Evolutionary conservation across 306 rosid species (phyloP), one percentile per base, ranked within the genome.

Genomic region (Benincasa hispida): DNA sequence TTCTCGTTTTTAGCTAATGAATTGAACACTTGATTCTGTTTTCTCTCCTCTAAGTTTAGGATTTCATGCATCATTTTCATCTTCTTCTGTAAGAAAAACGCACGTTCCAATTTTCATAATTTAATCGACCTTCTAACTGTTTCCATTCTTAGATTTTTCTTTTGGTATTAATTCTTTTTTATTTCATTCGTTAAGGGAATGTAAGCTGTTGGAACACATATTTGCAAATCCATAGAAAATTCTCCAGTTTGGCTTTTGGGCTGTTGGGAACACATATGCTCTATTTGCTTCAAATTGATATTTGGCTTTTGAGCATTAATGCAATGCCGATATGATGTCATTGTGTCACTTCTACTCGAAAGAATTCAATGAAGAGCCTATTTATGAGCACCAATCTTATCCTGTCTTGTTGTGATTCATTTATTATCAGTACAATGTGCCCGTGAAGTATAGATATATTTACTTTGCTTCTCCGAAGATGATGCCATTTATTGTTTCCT

Each of bases 381-480:
- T 48, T 74, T 13, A 53, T 74, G 61, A 37, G 25, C 68, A 39
- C 68, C 51, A 17, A 34, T 57, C 47, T 55, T 39, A 76, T 76
- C 78, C 63, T 61, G 63, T 35, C 63, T 59, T 57, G 78, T 42
- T 42, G 24, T 32, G 55, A 21, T 76, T 76, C 72, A 76, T 58
- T 76, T 63, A 58, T 60, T 59, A 41, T 76, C 55, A 59, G 35
- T 14, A 42, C 27, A 57, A 57, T 76, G 72, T 59, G 56, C 79
- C 48, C 70, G 79, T 76, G 79, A 76, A 19, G 37, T 51, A 5
- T 10, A 45, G 70, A 76, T 42, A 76, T 59, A 74, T 76, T 76
- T 59, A 66, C 50, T 59, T 15, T 32, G 21, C 72, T 60, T 76
- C 72, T 57, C n/a, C 56, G n/a, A 60, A 14, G 72, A 69, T 60